Evolutionary conservation across 1,284 basidiomycete species (phyloP).

Genomic region (Peniophora sp.): DNA sequence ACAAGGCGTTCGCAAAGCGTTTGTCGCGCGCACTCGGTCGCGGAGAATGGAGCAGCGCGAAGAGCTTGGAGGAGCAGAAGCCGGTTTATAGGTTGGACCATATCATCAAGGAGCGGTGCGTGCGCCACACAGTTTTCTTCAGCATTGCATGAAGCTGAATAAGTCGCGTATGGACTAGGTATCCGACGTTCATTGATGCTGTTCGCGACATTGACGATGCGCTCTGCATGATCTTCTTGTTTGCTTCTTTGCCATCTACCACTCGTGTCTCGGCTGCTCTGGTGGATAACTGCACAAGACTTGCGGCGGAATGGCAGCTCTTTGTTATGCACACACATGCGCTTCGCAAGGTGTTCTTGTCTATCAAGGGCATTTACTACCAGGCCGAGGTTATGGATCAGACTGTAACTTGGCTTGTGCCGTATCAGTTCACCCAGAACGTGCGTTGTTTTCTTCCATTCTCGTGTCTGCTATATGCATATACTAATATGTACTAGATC

Average conservation of each 20-base stretch:
- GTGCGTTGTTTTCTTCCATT: slow-evolving; percentile 36
- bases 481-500: slow-evolving; percentile 45
- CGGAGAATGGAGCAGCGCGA: slow-evolving; percentile 92
- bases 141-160: too few relatives aligned
- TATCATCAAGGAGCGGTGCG: slow-evolving; percentile 94
- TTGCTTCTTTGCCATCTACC: slow-evolving; percentile 83
- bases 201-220: slow-evolving; percentile 97
- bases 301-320: slow-evolving; percentile 91
- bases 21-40: slow-evolving; percentile 89
- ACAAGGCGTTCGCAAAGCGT: slow-evolving; percentile 99
- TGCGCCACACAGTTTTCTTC: slow-evolving; percentile 1
- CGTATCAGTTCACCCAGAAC: slow-evolving; percentile 96
- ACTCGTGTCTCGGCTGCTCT: slow-evolving; percentile 78
- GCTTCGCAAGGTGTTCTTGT: slow-evolving; percentile 90
- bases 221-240: slow-evolving; percentile 91
- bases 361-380: slow-evolving; percentile 98
- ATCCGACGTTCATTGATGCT: slow-evolving; percentile 96
- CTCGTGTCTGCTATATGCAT: background rate
- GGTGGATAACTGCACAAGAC: slow-evolving; percentile 84
- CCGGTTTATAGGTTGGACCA: slow-evolving; percentile 89
- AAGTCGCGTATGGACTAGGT: slow-evolving; percentile 45
- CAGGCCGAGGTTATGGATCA: slow-evolving; percentile 95
- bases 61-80: slow-evolving; percentile 90
- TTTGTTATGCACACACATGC: slow-evolving; percentile 89
- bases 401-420: slow-evolving; percentile 93